Evolutionary conservation across 106 monocot genomes (phyloP).

Genomic region (Dendrobium chrysotoxum): DNA sequence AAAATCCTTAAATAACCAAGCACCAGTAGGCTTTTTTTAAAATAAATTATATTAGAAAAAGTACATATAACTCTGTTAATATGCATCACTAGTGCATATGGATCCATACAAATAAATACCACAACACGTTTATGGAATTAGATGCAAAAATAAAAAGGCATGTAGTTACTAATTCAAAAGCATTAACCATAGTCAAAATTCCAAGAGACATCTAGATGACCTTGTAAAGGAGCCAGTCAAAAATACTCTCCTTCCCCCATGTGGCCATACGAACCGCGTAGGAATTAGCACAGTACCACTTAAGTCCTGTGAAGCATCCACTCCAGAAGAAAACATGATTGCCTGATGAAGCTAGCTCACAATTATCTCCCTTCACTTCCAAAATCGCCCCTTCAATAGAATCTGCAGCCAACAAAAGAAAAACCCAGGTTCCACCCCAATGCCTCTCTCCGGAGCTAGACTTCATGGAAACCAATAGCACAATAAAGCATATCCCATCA

Average conservation of each 20-base stretch:
- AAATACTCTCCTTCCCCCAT: constrained; percentile 72
- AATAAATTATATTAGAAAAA: background rate
- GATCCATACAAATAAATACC: background rate
- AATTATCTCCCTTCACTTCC: background rate
- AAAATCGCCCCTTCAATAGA: background rate
- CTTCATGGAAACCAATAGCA: constrained; percentile 12
- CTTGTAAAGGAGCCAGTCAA: constrained; percentile 68
- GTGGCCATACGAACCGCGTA: constrained; percentile 69
- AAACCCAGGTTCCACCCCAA: constrained; percentile 25
- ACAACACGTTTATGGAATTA: background rate
- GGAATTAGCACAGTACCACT: constrained; percentile 31
- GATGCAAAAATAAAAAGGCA: background rate
- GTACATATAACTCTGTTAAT: background rate
- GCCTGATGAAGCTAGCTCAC: background rate
- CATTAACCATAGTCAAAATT: background rate
- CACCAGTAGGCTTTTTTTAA: background rate
- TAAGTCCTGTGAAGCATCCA: constrained; percentile 27
- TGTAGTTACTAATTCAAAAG: background rate
- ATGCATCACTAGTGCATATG: background rate
- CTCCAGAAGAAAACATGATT: constrained; percentile 39
- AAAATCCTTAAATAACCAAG: background rate
- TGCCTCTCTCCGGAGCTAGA: constrained; percentile 14
- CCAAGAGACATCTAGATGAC: constrained; percentile 13
- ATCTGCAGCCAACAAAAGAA: background rate
- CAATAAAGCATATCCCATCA: constrained; percentile 13